Evolutionary conservation across 1,284 basidiomycete genomes (phyloP), one percentile per base, ranked within the genome.

Genomic region (Ustilago xerochloae): DNA sequence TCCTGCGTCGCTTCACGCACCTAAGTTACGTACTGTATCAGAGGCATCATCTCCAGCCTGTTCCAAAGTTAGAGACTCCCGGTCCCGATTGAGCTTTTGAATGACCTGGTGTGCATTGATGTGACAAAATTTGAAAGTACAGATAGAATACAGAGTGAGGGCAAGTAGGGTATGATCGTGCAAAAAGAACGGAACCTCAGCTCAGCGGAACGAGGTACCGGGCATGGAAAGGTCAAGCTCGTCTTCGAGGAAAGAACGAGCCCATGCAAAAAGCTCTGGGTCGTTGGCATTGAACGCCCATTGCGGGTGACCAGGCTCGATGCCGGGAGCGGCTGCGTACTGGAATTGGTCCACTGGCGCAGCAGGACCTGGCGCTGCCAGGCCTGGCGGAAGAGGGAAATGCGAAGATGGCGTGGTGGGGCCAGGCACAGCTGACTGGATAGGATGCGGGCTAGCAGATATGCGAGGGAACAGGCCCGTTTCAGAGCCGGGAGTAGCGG

Each of bases 201-300:
- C 39, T 63, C 49, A 65, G 29, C 45, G 35, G 32, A 65, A 65
- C 6, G 56, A 39, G 6, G 55, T 45, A 4, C 32, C 51, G 15
- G 63, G 47, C 56, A 65, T 50, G 36, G 50, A 50, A 5, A 63
- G 30, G 38, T 70, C 62, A n/a, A 60, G 41, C 35, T 64, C 67
- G 33, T 70, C 67, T 20, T 63, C 51, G 24, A 70, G 67, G 45
- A 70, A 70, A 13, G 61, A 64, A 20, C 67, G 50, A 2, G 67
- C 67, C 67, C 67, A 70, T 5, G 67, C 67, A 49, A 64, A 70
- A 8, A 70, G 50, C 38, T 70, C 67, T 1, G 67, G 62, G 4
- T 70, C 67, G 46, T 70, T 63, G 18, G 67, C 67, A 10, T 64
- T 54, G 32, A 60, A 64, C 41, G 48, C 49, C 67, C 67, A 70